phyloP scores from a whole-genome alignment of 2,329 filamentous ascomycete species.

The Neodidymelliopsis sp. region DNA sequence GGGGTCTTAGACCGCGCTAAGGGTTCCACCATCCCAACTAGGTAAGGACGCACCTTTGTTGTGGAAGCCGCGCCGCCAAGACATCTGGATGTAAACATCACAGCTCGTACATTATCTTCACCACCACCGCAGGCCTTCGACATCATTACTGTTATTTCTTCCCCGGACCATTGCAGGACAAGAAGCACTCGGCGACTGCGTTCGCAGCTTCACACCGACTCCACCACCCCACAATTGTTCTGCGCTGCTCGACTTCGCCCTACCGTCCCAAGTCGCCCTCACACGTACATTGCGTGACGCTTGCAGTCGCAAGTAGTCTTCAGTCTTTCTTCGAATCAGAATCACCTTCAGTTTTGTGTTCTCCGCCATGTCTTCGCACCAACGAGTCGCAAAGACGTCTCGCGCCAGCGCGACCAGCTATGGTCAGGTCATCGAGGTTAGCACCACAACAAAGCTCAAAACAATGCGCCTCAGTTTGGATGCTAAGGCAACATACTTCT shows the following conservation, averaged over 20 bases:
- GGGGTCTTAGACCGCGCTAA: slow-evolving; percentile 18
- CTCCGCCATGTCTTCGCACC: slow-evolving; percentile 35
- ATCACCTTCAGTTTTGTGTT: slow-evolving; percentile 1
- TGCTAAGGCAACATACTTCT: slow-evolving; percentile 13
- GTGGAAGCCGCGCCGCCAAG: slow-evolving; percentile 15
- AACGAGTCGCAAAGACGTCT: slow-evolving; percentile 39
- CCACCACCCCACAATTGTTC: slow-evolving; percentile 16
- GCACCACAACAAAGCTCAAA: slow-evolving; percentile 55
- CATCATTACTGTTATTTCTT: slow-evolving; percentile 51
- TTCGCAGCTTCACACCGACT: slow-evolving; percentile 27
- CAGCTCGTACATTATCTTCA: slow-evolving; percentile 33
- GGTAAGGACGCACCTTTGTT: slow-evolving; percentile 24
- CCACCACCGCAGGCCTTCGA: slow-evolving; percentile 28
- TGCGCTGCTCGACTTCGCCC: slow-evolving; percentile 25
- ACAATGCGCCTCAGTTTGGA: slow-evolving; percentile 29
- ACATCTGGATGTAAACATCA: slow-evolving; percentile 30
- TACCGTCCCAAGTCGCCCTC: slow-evolving; percentile 29
- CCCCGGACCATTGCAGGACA: slow-evolving; percentile 26
- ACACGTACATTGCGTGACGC: slow-evolving; percentile 18
- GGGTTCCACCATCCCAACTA: slow-evolving; percentile 16
- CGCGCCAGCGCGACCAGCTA: slow-evolving; percentile 61
- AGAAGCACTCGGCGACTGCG: slow-evolving; percentile 30
- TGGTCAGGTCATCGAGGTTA: slow-evolving; percentile 95
- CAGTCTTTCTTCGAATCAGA: slow-evolving; percentile 3
- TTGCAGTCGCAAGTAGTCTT: slow-evolving; percentile 20